Conservation (phyloP, 2,329 filamentous ascomycete genomes). For the Neopestalotiopsis sp. region DNA sequence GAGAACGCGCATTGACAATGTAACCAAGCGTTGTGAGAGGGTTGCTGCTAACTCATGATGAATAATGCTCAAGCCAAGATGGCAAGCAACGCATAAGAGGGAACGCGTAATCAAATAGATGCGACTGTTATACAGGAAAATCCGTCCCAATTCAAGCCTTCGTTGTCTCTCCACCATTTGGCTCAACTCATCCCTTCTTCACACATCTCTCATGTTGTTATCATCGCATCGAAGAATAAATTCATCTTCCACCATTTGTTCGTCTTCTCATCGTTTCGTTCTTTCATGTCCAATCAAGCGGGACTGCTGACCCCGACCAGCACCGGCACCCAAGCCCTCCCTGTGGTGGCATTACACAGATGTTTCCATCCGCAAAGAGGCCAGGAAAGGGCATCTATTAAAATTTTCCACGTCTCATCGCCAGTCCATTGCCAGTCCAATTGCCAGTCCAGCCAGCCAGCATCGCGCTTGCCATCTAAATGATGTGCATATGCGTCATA, state of each 20-base stretch:
- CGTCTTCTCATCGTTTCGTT: constrained; percentile 15
- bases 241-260: constrained; percentile 16
- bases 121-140: constrained; percentile 14
- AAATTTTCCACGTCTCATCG: constrained; percentile 7
- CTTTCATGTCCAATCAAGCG: constrained; percentile 17
- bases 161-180: not conserved
- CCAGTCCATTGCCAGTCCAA: constrained; percentile 11
- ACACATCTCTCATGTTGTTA: constrained; percentile 6
- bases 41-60: not conserved
- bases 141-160: not conserved
- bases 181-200: not conserved
- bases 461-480: constrained; percentile 32
- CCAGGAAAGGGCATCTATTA: constrained; percentile 6
- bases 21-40: not conserved
- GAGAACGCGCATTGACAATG: not conserved
- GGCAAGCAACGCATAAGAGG: not conserved
- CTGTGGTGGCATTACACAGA: not conserved
- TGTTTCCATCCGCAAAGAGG: not conserved
- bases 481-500: constrained; percentile 42
- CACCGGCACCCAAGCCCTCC: not conserved
- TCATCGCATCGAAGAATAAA: constrained; percentile 5
- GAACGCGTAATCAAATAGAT: constrained; percentile 1
- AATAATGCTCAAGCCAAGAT: not conserved
- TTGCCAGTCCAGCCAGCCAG: constrained; percentile 21
- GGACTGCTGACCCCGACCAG: constrained; percentile 11